Evolutionary conservation across 2,329 filamentous ascomycete species (phyloP).

Genomic region (Periconia sp.): DNA sequence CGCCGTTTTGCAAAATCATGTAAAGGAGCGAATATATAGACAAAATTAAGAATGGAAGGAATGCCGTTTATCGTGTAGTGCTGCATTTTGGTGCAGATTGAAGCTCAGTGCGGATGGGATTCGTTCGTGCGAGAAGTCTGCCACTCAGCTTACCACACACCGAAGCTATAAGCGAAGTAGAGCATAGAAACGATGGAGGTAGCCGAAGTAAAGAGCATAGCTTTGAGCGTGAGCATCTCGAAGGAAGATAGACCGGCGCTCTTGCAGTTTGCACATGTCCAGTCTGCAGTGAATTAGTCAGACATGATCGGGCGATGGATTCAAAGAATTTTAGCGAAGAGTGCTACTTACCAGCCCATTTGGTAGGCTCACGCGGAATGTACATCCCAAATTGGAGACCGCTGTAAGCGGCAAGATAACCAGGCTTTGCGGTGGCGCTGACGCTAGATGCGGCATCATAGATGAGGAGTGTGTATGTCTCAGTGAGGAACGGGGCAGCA

Average conservation of each 20-base stretch:
- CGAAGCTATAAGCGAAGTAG: conserved; percentile 55
- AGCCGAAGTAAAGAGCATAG: conserved; percentile 61
- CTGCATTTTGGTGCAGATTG: neutral
- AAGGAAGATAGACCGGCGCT: conserved; percentile 58
- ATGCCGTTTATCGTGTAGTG: conserved; percentile 18
- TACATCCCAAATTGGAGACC: conserved; percentile 70
- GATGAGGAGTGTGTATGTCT: conserved; percentile 68
- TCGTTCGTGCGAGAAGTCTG: too few relatives aligned
- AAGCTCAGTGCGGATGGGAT: too few relatives aligned
- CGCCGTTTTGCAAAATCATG: conserved; percentile 9
- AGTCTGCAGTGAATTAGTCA: conserved; percentile 48
- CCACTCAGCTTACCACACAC: conserved; percentile 50
- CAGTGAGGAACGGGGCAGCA: conserved; percentile 57
- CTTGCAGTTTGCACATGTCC: conserved; percentile 63
- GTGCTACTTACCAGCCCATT: conserved; percentile 53
- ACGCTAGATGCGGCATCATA: conserved; percentile 63
- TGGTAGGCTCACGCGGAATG: conserved; percentile 57
- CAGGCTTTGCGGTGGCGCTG: conserved; percentile 59
- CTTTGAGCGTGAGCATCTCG: conserved; percentile 62
- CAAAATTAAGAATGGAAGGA: conserved; percentile 12
- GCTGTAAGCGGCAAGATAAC: conserved; percentile 60
- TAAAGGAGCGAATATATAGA: conserved; percentile 27
- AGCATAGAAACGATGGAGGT: conserved; percentile 66
- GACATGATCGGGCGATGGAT: neutral
- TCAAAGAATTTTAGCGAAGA: neutral